Conservation (phyloP, 75 land plant genomes). For the Sequoia sempervirens region DNA sequence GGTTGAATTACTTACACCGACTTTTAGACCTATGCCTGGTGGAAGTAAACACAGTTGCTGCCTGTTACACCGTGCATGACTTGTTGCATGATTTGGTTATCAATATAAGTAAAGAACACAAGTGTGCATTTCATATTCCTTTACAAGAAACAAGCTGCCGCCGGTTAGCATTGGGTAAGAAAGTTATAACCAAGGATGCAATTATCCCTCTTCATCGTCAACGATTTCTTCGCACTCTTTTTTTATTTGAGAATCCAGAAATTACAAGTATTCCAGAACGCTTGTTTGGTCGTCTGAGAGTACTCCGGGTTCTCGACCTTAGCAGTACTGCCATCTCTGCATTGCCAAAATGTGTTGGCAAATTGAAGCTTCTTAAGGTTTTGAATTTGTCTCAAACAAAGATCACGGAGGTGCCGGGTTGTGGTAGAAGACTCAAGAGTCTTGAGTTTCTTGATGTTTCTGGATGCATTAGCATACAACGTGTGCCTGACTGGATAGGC, state of each 20-base stretch:
- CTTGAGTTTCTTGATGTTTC: too few species aligned
- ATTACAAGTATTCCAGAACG: not conserved
- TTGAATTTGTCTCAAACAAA: not conserved
- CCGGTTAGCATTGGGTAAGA: too few species aligned
- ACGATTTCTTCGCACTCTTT: not conserved
- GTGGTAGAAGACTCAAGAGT: too few species aligned
- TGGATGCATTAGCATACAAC: too few species aligned
- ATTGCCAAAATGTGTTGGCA: not conserved
- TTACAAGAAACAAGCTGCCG: too few species aligned
- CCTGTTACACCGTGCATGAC: not conserved
- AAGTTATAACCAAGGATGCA: not conserved
- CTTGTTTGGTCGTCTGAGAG: not conserved
- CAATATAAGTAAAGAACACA: too few species aligned
- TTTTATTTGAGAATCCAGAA: not conserved
- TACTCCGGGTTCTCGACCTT: not conserved
- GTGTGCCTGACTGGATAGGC: too few species aligned
- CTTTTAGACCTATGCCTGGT: not conserved
- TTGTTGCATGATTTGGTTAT: too few species aligned
- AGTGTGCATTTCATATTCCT: too few species aligned
- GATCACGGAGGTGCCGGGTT: not conserved
- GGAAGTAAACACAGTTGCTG: not conserved
- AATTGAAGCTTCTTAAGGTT: not conserved
- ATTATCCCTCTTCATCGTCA: not conserved
- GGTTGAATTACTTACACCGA: not conserved
- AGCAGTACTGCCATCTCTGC: not conserved